These are phyloP conservation scores for Erythrobasidium yunnanense DNA, from an alignment of 768 basidiomycete species.

Conservation along the genomic window DNA sequence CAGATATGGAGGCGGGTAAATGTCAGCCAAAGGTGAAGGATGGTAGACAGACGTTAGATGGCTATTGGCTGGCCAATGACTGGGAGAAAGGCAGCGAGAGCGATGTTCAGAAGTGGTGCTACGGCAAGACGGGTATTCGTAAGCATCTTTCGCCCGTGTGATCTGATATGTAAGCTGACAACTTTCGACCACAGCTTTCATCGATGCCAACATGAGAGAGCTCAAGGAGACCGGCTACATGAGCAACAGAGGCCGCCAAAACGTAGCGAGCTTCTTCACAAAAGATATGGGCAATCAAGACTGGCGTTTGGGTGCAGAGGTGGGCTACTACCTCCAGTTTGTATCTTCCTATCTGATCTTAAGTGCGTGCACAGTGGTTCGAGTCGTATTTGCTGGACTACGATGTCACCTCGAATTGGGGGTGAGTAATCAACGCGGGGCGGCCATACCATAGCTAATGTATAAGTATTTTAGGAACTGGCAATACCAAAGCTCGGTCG, in stretches of 20 bases:
- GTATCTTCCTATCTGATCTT: no score
- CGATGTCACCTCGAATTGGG: conserved; percentile 36
- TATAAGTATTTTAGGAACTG: conserved; percentile 32
- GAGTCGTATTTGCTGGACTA: conserved; percentile 44
- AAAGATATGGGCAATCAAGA: conserved; percentile 44
- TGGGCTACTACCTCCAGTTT: no score
- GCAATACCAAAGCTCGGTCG: conserved; percentile 29
- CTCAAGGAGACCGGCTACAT: conserved; percentile 43
- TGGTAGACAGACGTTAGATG: conserved; percentile 37
- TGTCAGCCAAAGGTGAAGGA: conserved; percentile 36
- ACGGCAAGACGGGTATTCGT: conserved; percentile 1
- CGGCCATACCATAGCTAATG: background rate
- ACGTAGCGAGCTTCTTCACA: conserved; percentile 46
- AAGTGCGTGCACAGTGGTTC: no score
- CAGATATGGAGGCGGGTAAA: background rate
- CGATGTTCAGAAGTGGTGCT: conserved; percentile 11
- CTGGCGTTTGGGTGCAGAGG: conserved; percentile 48
- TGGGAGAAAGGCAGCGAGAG: conserved; percentile 16
- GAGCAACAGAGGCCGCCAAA: conserved; percentile 46
- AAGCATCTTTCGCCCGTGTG: no score
- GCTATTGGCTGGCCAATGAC: conserved; percentile 22
- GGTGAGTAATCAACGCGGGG: background rate
- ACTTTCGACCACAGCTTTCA: no score
- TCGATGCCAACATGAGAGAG: conserved; percentile 43
- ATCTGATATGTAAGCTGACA: no score